These are phyloP conservation scores for Pythium brassicae DNA, from an alignment of 352 stramenopile genomes.

Conservation along the genomic window DNA sequence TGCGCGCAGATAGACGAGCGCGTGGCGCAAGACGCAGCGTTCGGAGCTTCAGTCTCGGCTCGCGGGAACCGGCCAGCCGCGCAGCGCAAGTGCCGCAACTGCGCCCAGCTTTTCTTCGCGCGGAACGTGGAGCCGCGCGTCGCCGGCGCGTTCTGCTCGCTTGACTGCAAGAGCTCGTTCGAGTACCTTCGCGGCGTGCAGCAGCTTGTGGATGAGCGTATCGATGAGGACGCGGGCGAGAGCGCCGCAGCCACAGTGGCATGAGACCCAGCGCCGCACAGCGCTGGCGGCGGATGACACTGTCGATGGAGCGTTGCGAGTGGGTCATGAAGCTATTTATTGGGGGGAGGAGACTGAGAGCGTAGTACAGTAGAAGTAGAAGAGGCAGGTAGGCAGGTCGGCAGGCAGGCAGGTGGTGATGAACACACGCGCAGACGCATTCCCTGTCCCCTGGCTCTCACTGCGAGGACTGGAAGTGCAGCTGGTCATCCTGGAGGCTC, in stretches of 20 bases:
- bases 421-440: too few species aligned
- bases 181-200: constrained; percentile 47
- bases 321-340: not conserved
- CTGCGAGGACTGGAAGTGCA: constrained; percentile 61
- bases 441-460: too few species aligned
- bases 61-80: constrained; percentile 19
- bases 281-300: too few species aligned
- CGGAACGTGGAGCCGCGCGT: not conserved
- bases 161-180: constrained; percentile 61
- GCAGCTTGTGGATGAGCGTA: constrained; percentile 26
- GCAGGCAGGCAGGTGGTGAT: not conserved
- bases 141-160: constrained; percentile 35
- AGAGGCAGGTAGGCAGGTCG: not conserved
- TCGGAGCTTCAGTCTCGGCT: constrained; percentile 4
- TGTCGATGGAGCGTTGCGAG: too few species aligned
- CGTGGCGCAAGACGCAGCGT: not conserved
- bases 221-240: constrained; percentile 4
- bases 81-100: constrained; percentile 51
- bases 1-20: not conserved
- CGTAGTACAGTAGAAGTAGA: not conserved
- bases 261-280: not conserved
- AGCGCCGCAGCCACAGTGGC: not conserved
- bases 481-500: constrained; percentile 47
- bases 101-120: constrained; percentile 40
- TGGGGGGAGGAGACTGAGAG: not conserved